A percentile compares a stretch with the other conserved stretches of the same genome.
Conservation (phyloP, 2,329 filamentous ascomycete species). For the Furcasterigmium furcatum region DNA sequence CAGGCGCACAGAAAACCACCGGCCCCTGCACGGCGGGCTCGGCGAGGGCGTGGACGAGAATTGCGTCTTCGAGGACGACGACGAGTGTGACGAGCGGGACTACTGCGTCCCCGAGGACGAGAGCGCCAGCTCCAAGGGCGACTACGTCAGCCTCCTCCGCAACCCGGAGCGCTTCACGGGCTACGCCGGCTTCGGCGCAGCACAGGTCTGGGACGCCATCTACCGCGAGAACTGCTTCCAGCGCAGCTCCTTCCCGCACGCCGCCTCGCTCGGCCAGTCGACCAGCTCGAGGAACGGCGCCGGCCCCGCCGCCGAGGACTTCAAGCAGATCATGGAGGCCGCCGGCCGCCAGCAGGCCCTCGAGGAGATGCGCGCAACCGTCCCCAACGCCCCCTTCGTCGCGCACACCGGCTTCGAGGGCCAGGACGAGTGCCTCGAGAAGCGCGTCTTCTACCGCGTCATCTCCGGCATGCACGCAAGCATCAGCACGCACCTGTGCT, state of each 20-base stretch:
- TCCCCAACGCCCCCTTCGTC: constrained; percentile 55
- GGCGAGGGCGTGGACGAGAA: constrained; percentile 89
- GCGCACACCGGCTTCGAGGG: constrained; percentile 66
- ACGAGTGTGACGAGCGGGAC: constrained; percentile 93
- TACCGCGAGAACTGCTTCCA: constrained; percentile 97
- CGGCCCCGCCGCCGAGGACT: constrained; percentile 55
- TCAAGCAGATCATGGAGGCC: constrained; percentile 58
- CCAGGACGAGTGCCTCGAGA: constrained; percentile 93
- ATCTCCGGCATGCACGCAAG: constrained; percentile 98
- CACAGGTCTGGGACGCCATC: constrained; percentile 94
- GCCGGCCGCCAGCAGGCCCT: constrained; percentile 59
- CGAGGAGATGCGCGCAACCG: constrained; percentile 53
- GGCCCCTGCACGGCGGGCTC: constrained; percentile 76
- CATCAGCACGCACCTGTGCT: constrained; percentile 94
- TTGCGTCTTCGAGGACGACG: constrained; percentile 95
- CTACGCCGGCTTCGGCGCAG: constrained; percentile 79
- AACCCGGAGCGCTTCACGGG: constrained; percentile 97
- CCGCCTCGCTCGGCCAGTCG: constrained; percentile 40
- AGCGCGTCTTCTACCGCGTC: constrained; percentile 96
- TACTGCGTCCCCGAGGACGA: constrained; percentile 97
- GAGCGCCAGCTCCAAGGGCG: constrained; percentile 78
- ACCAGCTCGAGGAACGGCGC: constrained; percentile 25
- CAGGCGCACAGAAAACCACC: constrained; percentile 63
- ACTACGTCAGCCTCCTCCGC: constrained; percentile 91
- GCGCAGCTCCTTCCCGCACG: constrained; percentile 59